Percentiles rank a stretch among this genome's conserved stretches.
These are phyloP conservation scores for Ophiocordyceps camponoti-floridani DNA, from an alignment of 2,329 filamentous ascomycete species.

Conservation along the genomic window DNA sequence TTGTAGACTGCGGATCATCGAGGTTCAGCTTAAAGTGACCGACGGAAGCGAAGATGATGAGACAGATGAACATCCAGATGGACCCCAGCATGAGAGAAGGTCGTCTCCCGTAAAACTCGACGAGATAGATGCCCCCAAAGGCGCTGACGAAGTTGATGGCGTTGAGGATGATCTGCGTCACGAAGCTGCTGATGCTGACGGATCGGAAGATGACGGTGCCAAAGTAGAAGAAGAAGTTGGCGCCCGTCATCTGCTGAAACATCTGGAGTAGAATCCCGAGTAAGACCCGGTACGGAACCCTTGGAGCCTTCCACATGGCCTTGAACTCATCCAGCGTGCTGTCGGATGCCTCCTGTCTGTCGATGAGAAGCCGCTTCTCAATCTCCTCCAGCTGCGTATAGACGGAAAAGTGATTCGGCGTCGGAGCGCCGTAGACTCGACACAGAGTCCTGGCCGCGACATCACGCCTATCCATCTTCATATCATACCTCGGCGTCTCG, in stretches of 20 bases:
- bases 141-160: constrained; percentile 51
- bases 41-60: constrained; percentile 30
- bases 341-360: constrained; percentile 12
- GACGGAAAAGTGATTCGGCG: constrained; percentile 23
- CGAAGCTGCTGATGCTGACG: constrained; percentile 49
- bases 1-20: constrained; percentile 21
- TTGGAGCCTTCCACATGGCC: constrained; percentile 49
- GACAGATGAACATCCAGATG: constrained; percentile 38
- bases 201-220: constrained; percentile 47
- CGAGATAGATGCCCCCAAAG: constrained; percentile 44
- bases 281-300: constrained; percentile 45
- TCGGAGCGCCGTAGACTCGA: constrained; percentile 23
- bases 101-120: constrained; percentile 47
- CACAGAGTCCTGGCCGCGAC: constrained; percentile 28
- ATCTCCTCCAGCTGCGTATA: constrained; percentile 31
- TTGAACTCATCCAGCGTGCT: constrained; percentile 21
- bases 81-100: constrained; percentile 44
- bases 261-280: constrained; percentile 46
- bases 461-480: constrained; percentile 7
- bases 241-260: constrained; percentile 50
- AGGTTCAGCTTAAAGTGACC: constrained; percentile 25
- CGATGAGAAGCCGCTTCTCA: constrained; percentile 29
- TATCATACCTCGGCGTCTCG: constrained; percentile 32
- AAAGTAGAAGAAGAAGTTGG: constrained; percentile 53
- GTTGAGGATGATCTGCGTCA: constrained; percentile 49